Percentiles rank a stretch among this genome's conserved stretches.
phyloP scores from a whole-genome alignment of 2,329 filamentous ascomycete genomes.

The Colletotrichum sp. region DNA sequence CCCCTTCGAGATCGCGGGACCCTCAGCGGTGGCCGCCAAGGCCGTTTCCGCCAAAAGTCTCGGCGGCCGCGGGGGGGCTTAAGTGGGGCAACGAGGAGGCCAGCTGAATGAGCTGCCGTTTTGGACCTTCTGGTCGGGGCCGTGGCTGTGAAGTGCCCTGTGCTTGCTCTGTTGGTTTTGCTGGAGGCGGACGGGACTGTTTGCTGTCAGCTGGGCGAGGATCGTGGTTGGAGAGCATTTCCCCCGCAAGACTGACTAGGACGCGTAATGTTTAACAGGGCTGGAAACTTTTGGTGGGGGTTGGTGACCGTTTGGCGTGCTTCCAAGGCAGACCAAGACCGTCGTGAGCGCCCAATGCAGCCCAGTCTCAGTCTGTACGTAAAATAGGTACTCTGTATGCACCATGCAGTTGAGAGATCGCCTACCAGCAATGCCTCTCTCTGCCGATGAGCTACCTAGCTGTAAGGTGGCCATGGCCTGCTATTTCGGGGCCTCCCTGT shows the following conservation, averaged over 20 bases:
- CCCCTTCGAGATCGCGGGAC: not conserved
- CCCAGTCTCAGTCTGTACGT: not conserved
- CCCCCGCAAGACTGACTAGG: conserved; percentile 7
- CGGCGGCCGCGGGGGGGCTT: not conserved
- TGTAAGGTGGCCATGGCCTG: not conserved
- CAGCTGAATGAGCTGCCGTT: not conserved
- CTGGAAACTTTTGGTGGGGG: not conserved
- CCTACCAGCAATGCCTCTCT: not conserved
- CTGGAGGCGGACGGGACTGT: not conserved
- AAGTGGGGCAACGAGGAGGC: not conserved
- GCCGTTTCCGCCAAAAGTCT: conserved; percentile 1
- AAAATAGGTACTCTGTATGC: not conserved
- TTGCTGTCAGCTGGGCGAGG: not conserved
- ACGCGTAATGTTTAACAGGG: conserved; percentile 17
- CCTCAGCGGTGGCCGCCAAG: not conserved
- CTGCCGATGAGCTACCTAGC: not conserved
- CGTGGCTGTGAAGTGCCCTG: not conserved
- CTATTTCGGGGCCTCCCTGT: not conserved
- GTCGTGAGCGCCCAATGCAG: conserved; percentile 2
- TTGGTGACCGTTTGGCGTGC: not conserved
- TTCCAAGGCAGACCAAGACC: not conserved
- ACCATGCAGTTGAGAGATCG: not conserved
- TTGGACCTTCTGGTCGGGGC: not conserved
- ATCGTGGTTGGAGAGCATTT: not conserved
- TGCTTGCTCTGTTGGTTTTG: not conserved